These are phyloP conservation scores for Zalaria obscura DNA, from an alignment of 2,329 filamentous ascomycete genomes.

Conservation along the genomic window DNA sequence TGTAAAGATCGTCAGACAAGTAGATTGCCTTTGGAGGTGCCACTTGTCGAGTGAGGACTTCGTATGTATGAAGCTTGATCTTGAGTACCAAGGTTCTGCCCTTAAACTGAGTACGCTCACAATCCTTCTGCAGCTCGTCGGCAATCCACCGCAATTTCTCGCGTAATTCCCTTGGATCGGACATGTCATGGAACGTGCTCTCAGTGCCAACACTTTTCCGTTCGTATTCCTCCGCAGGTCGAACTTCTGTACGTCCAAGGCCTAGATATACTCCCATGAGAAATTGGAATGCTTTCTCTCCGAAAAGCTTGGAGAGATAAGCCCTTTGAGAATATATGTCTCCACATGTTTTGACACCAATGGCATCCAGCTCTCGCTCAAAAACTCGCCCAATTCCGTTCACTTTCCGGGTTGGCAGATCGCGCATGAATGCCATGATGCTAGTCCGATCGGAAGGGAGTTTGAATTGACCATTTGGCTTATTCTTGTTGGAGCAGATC, in stretches of 20 bases:
- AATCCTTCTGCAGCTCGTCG: conserved; percentile 74
- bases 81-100: conserved; percentile 87
- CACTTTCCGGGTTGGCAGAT: conserved; percentile 75
- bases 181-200: conserved; percentile 74
- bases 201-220: conserved; percentile 91
- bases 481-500: conserved; percentile 90
- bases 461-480: conserved; percentile 83
- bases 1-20: conserved; percentile 70
- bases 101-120: conserved; percentile 67
- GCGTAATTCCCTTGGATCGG: conserved; percentile 50
- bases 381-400: conserved; percentile 92
- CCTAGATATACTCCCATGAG: conserved; percentile 74
- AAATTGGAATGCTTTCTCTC: conserved; percentile 82
- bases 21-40: conserved; percentile 59
- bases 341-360: conserved; percentile 77
- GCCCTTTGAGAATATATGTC: conserved; percentile 70
- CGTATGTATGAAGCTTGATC: conserved; percentile 86
- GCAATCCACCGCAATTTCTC: conserved; percentile 70
- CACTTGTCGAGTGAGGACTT: conserved; percentile 74
- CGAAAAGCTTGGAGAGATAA: conserved; percentile 64
- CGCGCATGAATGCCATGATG: conserved; percentile 76
- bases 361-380: conserved; percentile 75
- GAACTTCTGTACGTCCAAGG: conserved; percentile 69
- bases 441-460: conserved; percentile 56
- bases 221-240: conserved; percentile 78